A percentile compares a stretch with the other conserved stretches of the same genome.
phyloP scores from a whole-genome alignment of 2,329 filamentous ascomycete genomes.

The Emydomyces testavorans region DNA sequence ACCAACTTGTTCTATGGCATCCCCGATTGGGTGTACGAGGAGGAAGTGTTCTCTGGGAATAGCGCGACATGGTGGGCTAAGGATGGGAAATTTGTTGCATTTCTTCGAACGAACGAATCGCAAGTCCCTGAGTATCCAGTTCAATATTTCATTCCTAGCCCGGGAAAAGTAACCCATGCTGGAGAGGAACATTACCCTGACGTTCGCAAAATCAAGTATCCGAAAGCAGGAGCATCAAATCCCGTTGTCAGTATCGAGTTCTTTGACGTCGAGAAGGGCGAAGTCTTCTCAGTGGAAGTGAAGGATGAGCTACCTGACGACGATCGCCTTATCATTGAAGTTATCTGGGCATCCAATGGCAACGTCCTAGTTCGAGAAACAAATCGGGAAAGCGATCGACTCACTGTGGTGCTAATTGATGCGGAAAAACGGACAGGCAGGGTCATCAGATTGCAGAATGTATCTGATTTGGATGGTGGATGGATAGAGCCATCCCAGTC shows the following conservation, averaged over 20 bases:
- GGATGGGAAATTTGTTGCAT: constrained; percentile 80
- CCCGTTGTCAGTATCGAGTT: constrained; percentile 79
- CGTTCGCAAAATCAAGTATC: constrained; percentile 86
- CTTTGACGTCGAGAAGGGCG: constrained; percentile 66
- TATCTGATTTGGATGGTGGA: constrained; percentile 77
- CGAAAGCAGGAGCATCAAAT: constrained; percentile 88
- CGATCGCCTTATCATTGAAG: constrained; percentile 81
- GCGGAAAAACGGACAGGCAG: constrained; percentile 60
- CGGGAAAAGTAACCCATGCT: constrained; percentile 53
- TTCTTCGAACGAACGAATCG: constrained; percentile 87
- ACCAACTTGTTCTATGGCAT: constrained; percentile 86
- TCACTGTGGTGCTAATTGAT: constrained; percentile 79
- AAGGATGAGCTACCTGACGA: constrained; percentile 66
- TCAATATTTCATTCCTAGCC: constrained; percentile 81
- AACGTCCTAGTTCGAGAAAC: constrained; percentile 83
- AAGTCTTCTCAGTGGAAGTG: constrained; percentile 70
- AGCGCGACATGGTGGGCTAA: constrained; percentile 92
- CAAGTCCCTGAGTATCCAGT: constrained; percentile 83
- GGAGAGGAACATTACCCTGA: constrained; percentile 87
- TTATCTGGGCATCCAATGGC: constrained; percentile 71
- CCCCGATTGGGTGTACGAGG: constrained; percentile 94
- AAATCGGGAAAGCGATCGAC: constrained; percentile 84
- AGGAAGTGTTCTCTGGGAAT: constrained; percentile 67
- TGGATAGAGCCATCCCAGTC: constrained; percentile 93
- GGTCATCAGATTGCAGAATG: constrained; percentile 66